Percentiles rank a stretch among this genome's conserved stretches.
phyloP scores from a whole-genome alignment of 2,329 filamentous ascomycete species.

The Biscogniauxia mediterranea region DNA sequence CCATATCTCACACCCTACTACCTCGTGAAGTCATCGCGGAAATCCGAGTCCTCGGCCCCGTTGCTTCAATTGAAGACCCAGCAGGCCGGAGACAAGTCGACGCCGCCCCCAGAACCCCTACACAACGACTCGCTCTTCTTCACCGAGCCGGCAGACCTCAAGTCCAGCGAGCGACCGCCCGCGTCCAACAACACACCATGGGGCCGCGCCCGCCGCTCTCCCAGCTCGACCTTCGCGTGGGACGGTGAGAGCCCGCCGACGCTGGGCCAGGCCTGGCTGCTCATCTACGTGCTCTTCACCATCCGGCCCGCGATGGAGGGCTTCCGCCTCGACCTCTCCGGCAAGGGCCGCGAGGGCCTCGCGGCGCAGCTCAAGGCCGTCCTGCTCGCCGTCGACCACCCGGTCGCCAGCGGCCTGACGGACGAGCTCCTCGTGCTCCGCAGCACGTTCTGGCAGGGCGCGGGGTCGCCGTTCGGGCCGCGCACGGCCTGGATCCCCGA shows the following conservation, averaged over 20 bases:
- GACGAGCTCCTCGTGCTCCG: slow-evolving; percentile 44
- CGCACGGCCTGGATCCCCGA: slow-evolving; percentile 60
- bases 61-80: slow-evolving; percentile 38
- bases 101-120: slow-evolving; percentile 32
- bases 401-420: slow-evolving; percentile 31
- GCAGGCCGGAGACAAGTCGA: slow-evolving; percentile 28
- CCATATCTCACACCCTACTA: slow-evolving; percentile 48
- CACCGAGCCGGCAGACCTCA: slow-evolving; percentile 45
- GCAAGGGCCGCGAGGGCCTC: slow-evolving; percentile 34
- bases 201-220: slow-evolving; percentile 55
- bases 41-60: slow-evolving; percentile 23
- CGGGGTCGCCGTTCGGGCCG: slow-evolving; percentile 64
- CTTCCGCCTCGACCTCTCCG: slow-evolving; percentile 46
- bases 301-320: slow-evolving; percentile 47
- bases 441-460: slow-evolving; percentile 68
- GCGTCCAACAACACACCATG: slow-evolving; percentile 55
- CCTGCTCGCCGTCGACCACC: slow-evolving; percentile 49
- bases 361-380: slow-evolving; percentile 44
- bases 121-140: slow-evolving; percentile 41
- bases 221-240: slow-evolving; percentile 46
- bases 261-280: slow-evolving; percentile 51
- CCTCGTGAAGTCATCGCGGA: slow-evolving; percentile 35
- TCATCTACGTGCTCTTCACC: slow-evolving; percentile 52
- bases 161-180: slow-evolving; percentile 48
- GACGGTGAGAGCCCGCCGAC: slow-evolving; percentile 40